phyloP scores from a whole-genome alignment of 2,329 filamentous ascomycete species.

The Phyllosticta citrichinensis region DNA sequence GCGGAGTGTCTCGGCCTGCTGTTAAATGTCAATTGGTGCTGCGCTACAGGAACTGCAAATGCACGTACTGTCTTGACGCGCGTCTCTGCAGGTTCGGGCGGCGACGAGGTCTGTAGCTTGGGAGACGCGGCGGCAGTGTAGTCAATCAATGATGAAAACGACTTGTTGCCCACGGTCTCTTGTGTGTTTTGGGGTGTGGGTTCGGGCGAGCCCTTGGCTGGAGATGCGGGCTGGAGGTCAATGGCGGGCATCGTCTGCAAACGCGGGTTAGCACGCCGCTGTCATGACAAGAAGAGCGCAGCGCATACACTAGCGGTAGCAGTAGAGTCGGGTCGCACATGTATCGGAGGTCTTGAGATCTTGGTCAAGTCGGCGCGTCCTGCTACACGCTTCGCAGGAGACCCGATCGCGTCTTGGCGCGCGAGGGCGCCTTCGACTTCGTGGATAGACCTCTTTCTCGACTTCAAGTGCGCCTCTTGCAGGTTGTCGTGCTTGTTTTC shows the following conservation, averaged over 20 bases:
- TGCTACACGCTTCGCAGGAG: constrained; percentile 1
- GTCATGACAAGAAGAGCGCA: not conserved
- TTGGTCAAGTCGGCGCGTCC: not conserved
- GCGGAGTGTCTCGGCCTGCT: constrained; percentile 57
- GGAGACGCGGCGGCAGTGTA: constrained; percentile 25
- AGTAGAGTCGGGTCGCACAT: not conserved
- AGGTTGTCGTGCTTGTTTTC: constrained; percentile 18
- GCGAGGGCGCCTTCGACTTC: constrained; percentile 22
- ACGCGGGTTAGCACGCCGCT: not conserved
- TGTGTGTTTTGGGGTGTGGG: constrained; percentile 18
- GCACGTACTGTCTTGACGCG: constrained; percentile 1
- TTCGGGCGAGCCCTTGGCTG: constrained; percentile 25
- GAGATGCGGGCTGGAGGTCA: constrained; percentile 20
- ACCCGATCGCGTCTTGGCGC: constrained; percentile 12
- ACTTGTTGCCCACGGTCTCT: constrained; percentile 25
- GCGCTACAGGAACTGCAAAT: not conserved
- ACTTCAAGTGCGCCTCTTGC: constrained; percentile 10
- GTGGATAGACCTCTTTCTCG: constrained; percentile 26
- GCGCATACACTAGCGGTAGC: not conserved
- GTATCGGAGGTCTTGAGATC: not conserved
- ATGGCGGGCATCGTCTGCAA: constrained; percentile 1
- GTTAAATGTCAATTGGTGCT: constrained; percentile 3
- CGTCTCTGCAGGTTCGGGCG: not conserved
- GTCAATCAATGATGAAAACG: constrained; percentile 40
- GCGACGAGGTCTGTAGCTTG: constrained; percentile 1